Base-by-base conservation (phyloP, 495 filamentous ascomycete species). In the Staphylotrichum tortipilum region DNA sequence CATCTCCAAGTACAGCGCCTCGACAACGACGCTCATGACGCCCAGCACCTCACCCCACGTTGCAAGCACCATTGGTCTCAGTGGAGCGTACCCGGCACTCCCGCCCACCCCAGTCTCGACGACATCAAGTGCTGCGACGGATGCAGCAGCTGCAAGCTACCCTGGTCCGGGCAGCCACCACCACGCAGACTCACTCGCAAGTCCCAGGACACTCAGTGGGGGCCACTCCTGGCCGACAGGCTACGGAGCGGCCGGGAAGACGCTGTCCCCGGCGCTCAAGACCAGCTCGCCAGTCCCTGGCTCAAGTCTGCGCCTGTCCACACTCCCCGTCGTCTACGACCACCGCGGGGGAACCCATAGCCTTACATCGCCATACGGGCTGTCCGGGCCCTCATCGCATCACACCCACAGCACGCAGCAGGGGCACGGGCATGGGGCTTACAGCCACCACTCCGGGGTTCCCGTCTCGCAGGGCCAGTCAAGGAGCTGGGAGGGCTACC, bases 1-100 rank as follows among this genome's bases (percentile, higher is more conserved):
- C 60, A 94, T 97, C 64, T 83, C 86, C 53, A 98, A 98, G 89
- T 98, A 97, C 68, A 68, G 65, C 59, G 58, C 68, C 31, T 61
- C 64, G 50, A 45, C 61, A 45, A 37, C 58, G 41, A 44, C 55
- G 57, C 44, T 58, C 14, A 41, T 54, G 24, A 26, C 49, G 7
- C 35, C 64, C 44, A 53, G 28, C 31, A 55, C 39, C 1, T 54
- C 56, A 5, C 30, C 49, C 1, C 55, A 53, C n/a, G 45, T 68
- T 36, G 59, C 68, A 35, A 59, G 66, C 0, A 60, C 66, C 39
- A 56, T 67, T 17, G 66, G 57, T 50, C 61, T 67, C 12, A 60
- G 61, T 42, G 59, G 62, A 2, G 54, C 67, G 24, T 72, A 70
- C 50, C 59, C 63, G 2, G 43, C 60, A 12, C 56, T 72, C 7